Conservation (phyloP, 805 yeast genomes). For the Candida nitratophila region DNA sequence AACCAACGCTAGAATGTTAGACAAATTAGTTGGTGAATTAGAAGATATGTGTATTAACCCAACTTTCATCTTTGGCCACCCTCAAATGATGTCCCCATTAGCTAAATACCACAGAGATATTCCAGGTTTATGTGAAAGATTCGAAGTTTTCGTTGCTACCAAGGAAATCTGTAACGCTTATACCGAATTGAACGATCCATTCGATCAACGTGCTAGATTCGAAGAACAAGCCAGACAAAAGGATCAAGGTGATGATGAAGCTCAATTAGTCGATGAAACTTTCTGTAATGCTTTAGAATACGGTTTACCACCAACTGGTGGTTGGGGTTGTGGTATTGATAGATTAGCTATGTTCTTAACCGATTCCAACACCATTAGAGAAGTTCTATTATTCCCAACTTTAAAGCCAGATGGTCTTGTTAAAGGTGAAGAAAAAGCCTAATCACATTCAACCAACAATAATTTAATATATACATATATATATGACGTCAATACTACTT, state of each 20-base stretch:
- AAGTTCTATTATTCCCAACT: conserved; percentile 95
- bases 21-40: conserved; percentile 93
- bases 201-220: conserved; percentile 94
- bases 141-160: conserved; percentile 97
- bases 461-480: too few species aligned
- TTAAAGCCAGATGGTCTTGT: conserved; percentile 80
- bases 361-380: conserved; percentile 93
- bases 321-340: conserved; percentile 99
- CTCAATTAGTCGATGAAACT: conserved; percentile 91
- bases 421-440: conserved; percentile 27
- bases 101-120: conserved; percentile 91
- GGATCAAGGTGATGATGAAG: conserved; percentile 99
- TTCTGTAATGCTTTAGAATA: conserved; percentile 97
- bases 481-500: too few species aligned
- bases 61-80: conserved; percentile 96
- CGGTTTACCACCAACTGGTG: conserved; percentile 99
- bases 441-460: conserved; percentile 3
- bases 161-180: conserved; percentile 98
- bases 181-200: conserved; percentile 98
- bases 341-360: conserved; percentile 98
- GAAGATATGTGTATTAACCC: conserved; percentile 96
- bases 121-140: conserved; percentile 96
- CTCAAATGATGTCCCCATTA: conserved; percentile 99
- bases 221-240: conserved; percentile 99
- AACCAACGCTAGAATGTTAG: conserved; percentile 98